Evolutionary conservation across 371 early-diverging fungal genomes (phyloP).

Genomic region (Mortierella sp.): DNA sequence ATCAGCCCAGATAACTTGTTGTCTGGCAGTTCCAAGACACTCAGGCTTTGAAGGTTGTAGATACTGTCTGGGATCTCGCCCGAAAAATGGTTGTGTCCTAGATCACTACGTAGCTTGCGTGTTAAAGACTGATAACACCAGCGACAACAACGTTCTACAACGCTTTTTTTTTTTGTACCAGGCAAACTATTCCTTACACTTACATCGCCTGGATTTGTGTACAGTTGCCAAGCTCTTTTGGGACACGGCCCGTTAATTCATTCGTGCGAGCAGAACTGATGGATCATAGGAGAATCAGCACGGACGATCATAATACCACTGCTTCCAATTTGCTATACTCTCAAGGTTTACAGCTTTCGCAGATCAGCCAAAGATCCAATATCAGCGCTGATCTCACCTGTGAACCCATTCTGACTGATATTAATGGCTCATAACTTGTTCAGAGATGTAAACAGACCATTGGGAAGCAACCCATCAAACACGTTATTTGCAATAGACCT

Average conservation of each 20-base stretch:
- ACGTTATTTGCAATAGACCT: conserved; percentile 45
- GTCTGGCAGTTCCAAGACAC: conserved; percentile 24
- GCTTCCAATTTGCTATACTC: background rate
- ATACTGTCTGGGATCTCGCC: conserved; percentile 33
- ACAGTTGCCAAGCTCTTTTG: conserved; percentile 30
- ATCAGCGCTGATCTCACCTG: conserved; percentile 27
- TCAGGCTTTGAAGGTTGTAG: conserved; percentile 26
- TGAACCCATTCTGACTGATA: conserved; percentile 38
- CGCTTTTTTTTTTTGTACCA: background rate
- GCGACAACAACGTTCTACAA: background rate
- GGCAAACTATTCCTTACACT: background rate
- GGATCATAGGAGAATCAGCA: background rate
- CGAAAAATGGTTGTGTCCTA: conserved; percentile 32
- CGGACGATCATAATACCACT: too few species aligned
- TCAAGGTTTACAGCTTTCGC: conserved; percentile 24
- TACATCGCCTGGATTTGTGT: conserved; percentile 20
- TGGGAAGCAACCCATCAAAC: conserved; percentile 33
- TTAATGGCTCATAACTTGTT: conserved; percentile 33
- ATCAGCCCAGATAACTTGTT: conserved; percentile 24
- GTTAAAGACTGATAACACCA: background rate
- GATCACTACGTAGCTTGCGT: conserved; percentile 1
- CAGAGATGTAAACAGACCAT: conserved; percentile 22
- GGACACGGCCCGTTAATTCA: conserved; percentile 28
- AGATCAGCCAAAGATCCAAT: conserved; percentile 23
- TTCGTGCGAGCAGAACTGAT: conserved; percentile 37